phyloP scores from a whole-genome alignment of 2,329 filamentous ascomycete genomes.

The Neoascochyta sp. region DNA sequence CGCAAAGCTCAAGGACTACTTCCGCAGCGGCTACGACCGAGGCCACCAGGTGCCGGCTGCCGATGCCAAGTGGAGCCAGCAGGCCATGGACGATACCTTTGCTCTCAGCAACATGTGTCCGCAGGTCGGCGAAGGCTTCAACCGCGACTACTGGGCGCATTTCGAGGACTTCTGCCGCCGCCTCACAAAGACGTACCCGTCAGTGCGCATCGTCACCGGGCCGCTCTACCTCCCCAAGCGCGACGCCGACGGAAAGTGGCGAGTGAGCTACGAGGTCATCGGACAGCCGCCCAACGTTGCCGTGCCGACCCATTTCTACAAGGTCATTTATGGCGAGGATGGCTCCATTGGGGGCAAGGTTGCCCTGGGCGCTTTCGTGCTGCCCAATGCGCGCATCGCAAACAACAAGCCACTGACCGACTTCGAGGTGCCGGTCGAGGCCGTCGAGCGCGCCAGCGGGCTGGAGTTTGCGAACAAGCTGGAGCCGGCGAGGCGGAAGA shows the following conservation, averaged over 20 bases:
- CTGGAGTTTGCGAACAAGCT: constrained; percentile 85
- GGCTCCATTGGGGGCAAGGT: constrained; percentile 62
- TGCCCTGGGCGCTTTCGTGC: constrained; percentile 86
- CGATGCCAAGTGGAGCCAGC: constrained; percentile 92
- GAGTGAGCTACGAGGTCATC: constrained; percentile 92
- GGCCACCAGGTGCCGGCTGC: constrained; percentile 97
- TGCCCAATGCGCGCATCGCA: constrained; percentile 84
- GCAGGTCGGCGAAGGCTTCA: constrained; percentile 97
- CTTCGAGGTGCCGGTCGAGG: constrained; percentile 93
- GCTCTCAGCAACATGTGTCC: constrained; percentile 95
- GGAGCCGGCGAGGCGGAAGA: constrained; percentile 67
- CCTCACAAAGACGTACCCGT: constrained; percentile 75
- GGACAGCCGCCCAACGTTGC: constrained; percentile 89
- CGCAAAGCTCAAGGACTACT: constrained; percentile 89
- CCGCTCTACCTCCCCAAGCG: constrained; percentile 87
- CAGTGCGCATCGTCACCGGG: constrained; percentile 86
- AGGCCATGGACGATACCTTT: constrained; percentile 94
- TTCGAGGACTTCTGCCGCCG: constrained; percentile 95
- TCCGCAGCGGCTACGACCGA: constrained; percentile 88
- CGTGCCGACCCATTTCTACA: constrained; percentile 98
- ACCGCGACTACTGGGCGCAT: constrained; percentile 98
- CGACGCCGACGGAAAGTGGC: constrained; percentile 91
- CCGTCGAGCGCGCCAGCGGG: constrained; percentile 85
- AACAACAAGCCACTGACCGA: constrained; percentile 84
- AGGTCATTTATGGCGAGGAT: constrained; percentile 95